Evolutionary conservation across 306 rosid genomes (phyloP), one percentile per base, ranked within the genome.

Genomic region (Begonia peltatifolia): DNA sequence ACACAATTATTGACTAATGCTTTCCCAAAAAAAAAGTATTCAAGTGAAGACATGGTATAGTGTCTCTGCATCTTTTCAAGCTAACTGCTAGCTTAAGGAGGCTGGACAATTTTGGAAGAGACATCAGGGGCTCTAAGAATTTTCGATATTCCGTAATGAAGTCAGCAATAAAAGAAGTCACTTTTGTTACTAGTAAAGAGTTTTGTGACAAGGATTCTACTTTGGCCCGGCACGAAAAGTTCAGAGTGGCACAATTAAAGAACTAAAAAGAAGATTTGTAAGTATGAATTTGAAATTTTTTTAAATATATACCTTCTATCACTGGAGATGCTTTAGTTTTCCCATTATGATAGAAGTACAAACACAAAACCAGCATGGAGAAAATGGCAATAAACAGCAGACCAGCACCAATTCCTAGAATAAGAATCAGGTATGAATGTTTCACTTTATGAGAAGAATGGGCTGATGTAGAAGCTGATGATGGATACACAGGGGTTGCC

Each of bases 341-440:
- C 44, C 73, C 68, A 47, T 56, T 74, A 69, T 66, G 49, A 58
- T 69, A 58, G 9, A 71, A 61, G 71, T 85, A 76, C 59, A 82
- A 56, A 67, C 82, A 90, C 63, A 83, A 74, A 60, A 75, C 38
- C 44, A 86, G 65, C 54, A 80, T 63, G 67, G 65, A 72, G 49
- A 77, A 48, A 58, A 83, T 63, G 69, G 80, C 82, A 63, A 79
- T 52, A 71, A 90, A 73, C 69, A 90, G 77, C 64, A 86, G 14
- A 11, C 82, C 85, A 10, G 76, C 75, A 50, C 85, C 82, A 63
- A 90, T 68, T 53, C 87, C 86, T 71, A 90, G 62, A 69, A 85
- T 56, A 65, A 65, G 75, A 58, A 62, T 68, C 80, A 84, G 74
- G 57, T 75, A 80, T 14, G 87, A 78, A 76, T 63, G 92, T 46